A percentile compares a stretch with the other conserved stretches of the same genome.
Evolutionary conservation across 1,284 basidiomycete species (phyloP).

Genomic region (Trichosporon sp.): DNA sequence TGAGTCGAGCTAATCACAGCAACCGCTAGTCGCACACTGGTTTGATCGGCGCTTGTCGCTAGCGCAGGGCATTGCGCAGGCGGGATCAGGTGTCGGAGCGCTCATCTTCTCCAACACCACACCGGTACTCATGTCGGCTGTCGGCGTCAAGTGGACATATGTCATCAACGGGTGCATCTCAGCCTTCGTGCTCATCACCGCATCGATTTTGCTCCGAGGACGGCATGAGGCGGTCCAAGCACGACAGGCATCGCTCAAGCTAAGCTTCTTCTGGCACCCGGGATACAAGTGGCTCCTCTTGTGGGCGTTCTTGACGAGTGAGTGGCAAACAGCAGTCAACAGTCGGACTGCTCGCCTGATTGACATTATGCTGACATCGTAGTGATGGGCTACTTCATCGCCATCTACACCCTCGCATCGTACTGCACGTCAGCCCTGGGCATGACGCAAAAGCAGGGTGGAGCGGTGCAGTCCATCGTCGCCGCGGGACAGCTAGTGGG

Average conservation of each 20-base stretch:
- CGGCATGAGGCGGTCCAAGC: constrained; percentile 30
- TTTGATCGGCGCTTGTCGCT: constrained; percentile 40
- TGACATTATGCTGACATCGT: not conserved
- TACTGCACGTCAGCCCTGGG: constrained; percentile 48
- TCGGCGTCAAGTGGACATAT: constrained; percentile 42
- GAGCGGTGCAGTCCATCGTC: constrained; percentile 48
- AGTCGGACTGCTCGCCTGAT: too few species aligned
- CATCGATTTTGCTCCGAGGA: constrained; percentile 40
- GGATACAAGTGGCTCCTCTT: constrained; percentile 12
- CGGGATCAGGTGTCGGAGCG: constrained; percentile 44
- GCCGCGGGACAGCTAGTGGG: constrained; percentile 50
- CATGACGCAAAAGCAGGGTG: constrained; percentile 47
- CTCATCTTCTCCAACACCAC: constrained; percentile 43
- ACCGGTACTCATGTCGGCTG: constrained; percentile 31
- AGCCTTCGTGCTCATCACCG: constrained; percentile 39
- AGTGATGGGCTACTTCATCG: constrained; percentile 50
- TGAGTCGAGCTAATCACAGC: not conserved
- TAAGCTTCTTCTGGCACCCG: constrained; percentile 16
- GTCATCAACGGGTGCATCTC: constrained; percentile 47
- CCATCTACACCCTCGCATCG: constrained; percentile 49
- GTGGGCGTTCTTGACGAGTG: constrained; percentile 20
- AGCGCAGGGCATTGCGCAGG: constrained; percentile 37
- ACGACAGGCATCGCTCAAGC: constrained; percentile 11
- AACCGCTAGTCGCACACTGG: constrained; percentile 46
- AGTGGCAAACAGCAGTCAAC: too few species aligned